Evolutionary conservation across 1,284 basidiomycete species (phyloP), one percentile per base, ranked within the genome.

Genomic region (Pascua sp.): DNA sequence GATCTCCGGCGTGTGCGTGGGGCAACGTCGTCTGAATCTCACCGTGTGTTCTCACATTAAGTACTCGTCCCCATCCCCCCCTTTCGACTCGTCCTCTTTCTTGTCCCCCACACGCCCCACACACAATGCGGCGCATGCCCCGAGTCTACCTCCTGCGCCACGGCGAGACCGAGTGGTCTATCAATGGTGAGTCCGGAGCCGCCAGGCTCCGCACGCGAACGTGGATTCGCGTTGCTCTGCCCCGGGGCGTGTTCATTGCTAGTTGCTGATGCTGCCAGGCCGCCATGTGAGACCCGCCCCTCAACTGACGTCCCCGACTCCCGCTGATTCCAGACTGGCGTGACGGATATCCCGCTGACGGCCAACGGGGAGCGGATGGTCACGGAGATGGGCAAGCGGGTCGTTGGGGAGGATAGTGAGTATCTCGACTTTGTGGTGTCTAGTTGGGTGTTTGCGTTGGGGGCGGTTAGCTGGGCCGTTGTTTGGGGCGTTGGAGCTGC

Each of bases 101-200:
- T 7, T 7, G 13, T 13, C 9, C 13, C 7, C 42, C 13, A 43
- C 17, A 40, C 17, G 5, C 5, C 40, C 47, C 8, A 49, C 16
- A 37, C 16, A 17, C 42, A 32, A 65, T 63, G 41, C 65, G 62
- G 53, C 77, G 77, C 49, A 77, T 79, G 76, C 77, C 77, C 16
- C 63, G 77, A 60, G 77, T 79, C 15, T 78, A 77, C 60, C 69
- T 78, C 46, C 70, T 78, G 59, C 72, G 77, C 51, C 72, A 74
- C 59, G 72, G 91, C 45, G 89, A 95, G 80, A 96, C 92, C 1
- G 92, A 94, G 73, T 96, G 92, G 92, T 89, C 88, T n/a, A 69
- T 89, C 54, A 92, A 88, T 66, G 92, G 90, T 77, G 46, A 55
- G 70, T 60, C 13, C n/a, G 13, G 13, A 9, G 52, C 45, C 58